Evolutionary conservation across 1,139 yeast species (phyloP).

Genomic region (Nakaseomyces delphensis): DNA sequence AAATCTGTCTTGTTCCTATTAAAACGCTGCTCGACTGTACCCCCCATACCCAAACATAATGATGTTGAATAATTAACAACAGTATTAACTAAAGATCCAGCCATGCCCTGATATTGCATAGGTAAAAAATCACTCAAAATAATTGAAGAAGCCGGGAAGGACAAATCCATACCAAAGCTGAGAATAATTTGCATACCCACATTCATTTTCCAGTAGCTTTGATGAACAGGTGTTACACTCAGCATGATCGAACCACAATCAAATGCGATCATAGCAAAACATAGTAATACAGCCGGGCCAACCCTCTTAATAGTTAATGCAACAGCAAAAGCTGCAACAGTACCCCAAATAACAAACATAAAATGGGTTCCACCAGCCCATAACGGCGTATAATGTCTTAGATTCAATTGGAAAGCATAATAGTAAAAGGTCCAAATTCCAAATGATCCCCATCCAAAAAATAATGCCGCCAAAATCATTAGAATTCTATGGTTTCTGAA

Average conservation of each 20-base stretch:
- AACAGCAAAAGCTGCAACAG: constrained; percentile 39
- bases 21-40: constrained; percentile 40
- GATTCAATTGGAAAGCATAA: constrained; percentile 36
- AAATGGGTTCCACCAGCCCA: constrained; percentile 39
- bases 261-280: constrained; percentile 40
- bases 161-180: constrained; percentile 52
- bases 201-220: constrained; percentile 39
- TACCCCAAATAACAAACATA: constrained; percentile 42
- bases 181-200: constrained; percentile 43
- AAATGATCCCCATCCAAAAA: constrained; percentile 51
- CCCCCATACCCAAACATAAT: constrained; percentile 43
- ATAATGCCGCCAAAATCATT: constrained; percentile 33
- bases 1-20: constrained; percentile 23
- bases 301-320: constrained; percentile 38
- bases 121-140: constrained; percentile 45
- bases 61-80: constrained; percentile 49
- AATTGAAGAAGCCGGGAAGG: constrained; percentile 50
- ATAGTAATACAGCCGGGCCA: constrained; percentile 40
- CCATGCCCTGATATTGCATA: constrained; percentile 48
- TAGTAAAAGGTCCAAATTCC: constrained; percentile 42
- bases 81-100: constrained; percentile 49
- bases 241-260: constrained; percentile 42
- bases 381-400: constrained; percentile 40
- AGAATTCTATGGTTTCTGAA: constrained; percentile 30
- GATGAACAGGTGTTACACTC: constrained; percentile 41